Base-by-base conservation (phyloP, 352 stramenopile genomes). In the Phytophthora fragariaefolia region DNA sequence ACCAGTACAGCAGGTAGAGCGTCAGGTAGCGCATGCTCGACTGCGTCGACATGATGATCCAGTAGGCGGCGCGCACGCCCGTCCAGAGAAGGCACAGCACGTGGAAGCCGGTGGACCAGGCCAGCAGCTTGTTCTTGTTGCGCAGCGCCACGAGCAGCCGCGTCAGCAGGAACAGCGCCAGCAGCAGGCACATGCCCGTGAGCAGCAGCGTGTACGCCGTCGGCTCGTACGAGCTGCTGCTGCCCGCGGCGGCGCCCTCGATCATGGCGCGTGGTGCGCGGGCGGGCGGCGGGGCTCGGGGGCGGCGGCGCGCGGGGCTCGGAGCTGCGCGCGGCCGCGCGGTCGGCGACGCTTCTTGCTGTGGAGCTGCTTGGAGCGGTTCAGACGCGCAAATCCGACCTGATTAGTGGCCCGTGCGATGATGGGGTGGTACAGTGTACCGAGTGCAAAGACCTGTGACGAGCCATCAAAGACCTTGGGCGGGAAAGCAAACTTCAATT, bases 1-100 rank as follows among this genome's bases (percentile, higher is more conserved):
- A 80, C 87, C 87, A 95, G 75, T 95, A 95, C 43, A 95, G 78
- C 63, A 95, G 65, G 56, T 95, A 95, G 58, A 95, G 82, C 71
- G 87, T 81, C 40, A 95, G 73, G 58, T 93, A 93, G 57, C 82
- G 83, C 67, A 93, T 84, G 61, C 76, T 83, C 45, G 82, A 77
- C 49, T 85, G 82, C 24, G 83, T 85, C 63, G 90, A 82, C 73
- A 93, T 85, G 61, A 89, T 81, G 74, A 95, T 87, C 87, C 87
- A 95, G 72, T 93, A 95, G 47, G 82, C 79, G 18, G 85, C 84
- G 49, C 87, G 83, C 56, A 95, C 83, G 54, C 86, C 76, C 38
- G 85, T 93, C 87, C 87, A 95, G 34, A 93, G 76, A 36, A 95
- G 71, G 66, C 87, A 93, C 32, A 95, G 72, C 47, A 80, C 56